These are phyloP conservation scores for Solanum acaule DNA, from an alignment of 257 asterid genomes.

Conservation along the genomic window DNA sequence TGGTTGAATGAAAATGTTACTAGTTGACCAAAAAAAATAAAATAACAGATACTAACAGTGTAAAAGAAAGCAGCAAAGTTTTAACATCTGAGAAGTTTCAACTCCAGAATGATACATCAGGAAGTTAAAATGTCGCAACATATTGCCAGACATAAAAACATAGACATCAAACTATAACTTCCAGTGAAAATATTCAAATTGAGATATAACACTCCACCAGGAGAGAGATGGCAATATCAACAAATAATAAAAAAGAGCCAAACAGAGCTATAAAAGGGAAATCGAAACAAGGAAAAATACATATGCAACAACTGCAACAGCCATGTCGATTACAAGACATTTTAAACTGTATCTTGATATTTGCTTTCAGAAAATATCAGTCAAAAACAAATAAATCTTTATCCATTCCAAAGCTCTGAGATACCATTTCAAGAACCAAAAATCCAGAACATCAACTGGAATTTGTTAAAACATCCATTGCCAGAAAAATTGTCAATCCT, in stretches of 20 bases:
- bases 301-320: neutral
- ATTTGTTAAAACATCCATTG: neutral
- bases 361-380: neutral
- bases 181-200: neutral
- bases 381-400: neutral
- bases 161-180: neutral
- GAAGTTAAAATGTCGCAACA: neutral
- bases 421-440: neutral
- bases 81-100: neutral
- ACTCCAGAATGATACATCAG: neutral
- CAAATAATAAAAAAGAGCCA: neutral
- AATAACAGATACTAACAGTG: neutral
- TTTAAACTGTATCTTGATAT: neutral
- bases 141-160: no score
- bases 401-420: neutral
- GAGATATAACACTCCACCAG: neutral
- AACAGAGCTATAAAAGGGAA: neutral
- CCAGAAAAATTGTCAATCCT: neutral
- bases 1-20: neutral
- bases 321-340: neutral
- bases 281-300: neutral
- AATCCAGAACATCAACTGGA: neutral
- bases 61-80: neutral
- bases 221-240: neutral
- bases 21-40: neutral